Evolutionary conservation across 768 basidiomycete species (phyloP).

Genomic region (Suillus fuscotomentosus): DNA sequence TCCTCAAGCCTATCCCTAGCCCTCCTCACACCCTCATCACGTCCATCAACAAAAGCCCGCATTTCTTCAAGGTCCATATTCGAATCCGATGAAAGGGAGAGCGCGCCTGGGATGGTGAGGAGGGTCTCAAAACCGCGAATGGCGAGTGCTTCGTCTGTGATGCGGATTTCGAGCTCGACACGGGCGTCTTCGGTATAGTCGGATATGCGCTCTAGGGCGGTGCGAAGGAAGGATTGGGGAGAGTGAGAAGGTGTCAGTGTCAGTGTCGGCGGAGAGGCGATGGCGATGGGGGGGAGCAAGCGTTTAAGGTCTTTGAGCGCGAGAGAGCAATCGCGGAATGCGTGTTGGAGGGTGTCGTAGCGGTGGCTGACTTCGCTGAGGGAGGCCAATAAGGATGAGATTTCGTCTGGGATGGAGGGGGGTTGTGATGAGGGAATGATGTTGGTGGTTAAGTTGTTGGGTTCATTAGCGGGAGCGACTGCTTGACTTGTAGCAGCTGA

Average conservation of each 20-base stretch:
- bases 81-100: constrained; percentile 1
- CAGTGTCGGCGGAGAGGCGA: not conserved
- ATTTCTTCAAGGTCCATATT: constrained; percentile 38
- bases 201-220: constrained; percentile 59
- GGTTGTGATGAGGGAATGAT: not conserved
- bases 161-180: constrained; percentile 79
- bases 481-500: not conserved
- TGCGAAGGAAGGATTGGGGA: constrained; percentile 36
- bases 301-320: constrained; percentile 58
- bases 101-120: constrained; percentile 56
- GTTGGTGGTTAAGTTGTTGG: not conserved
- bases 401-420: not conserved
- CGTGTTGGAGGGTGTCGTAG: constrained; percentile 59
- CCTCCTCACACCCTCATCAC: constrained; percentile 44
- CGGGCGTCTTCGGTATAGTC: constrained; percentile 79
- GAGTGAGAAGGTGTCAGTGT: constrained; percentile 1
- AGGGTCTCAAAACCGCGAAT: constrained; percentile 66
- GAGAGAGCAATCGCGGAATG: constrained; percentile 69
- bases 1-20: constrained; percentile 47
- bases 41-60: constrained; percentile 54
- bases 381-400: constrained; percentile 43
- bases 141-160: constrained; percentile 69
- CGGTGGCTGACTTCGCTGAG: constrained; percentile 47
- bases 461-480: not conserved
- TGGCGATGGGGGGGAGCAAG: constrained; percentile 11